phyloP scores from a whole-genome alignment of 2,329 filamentous ascomycete genomes.

The Alternaria incomplexa region DNA sequence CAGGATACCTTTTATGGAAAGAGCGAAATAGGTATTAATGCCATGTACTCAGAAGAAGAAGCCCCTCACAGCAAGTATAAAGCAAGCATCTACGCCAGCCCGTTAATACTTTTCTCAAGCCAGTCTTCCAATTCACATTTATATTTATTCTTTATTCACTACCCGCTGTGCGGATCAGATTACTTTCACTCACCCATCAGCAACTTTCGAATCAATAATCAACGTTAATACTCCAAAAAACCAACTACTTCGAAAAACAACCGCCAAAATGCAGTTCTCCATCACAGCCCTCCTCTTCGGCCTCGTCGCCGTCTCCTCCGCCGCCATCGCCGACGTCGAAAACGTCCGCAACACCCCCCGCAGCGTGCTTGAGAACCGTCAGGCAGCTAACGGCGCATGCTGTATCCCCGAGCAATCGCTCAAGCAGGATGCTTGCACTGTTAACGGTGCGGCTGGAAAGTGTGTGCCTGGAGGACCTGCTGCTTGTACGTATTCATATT shows the following conservation, averaged over 20 bases:
- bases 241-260: background rate
- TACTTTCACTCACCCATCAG: constrained; percentile 15
- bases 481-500: constrained; percentile 20
- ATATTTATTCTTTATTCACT: constrained; percentile 14
- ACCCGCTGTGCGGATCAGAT: constrained; percentile 19
- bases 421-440: constrained; percentile 20
- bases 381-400: constrained; percentile 22
- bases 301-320: constrained; percentile 23
- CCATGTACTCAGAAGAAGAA: background rate
- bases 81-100: background rate
- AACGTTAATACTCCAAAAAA: background rate
- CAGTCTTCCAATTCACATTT: constrained; percentile 19
- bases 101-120: too few species aligned
- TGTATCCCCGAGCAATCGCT: constrained; percentile 20
- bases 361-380: constrained; percentile 13
- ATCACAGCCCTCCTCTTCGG: constrained; percentile 23
- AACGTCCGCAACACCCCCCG: constrained; percentile 17
- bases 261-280: constrained; percentile 15
- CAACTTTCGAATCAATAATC: background rate
- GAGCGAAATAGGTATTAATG: constrained; percentile 1
- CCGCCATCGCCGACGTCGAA: constrained; percentile 22
- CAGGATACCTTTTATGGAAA: background rate
- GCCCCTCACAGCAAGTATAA: constrained; percentile 1
- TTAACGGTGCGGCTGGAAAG: constrained; percentile 21
- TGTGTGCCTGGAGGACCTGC: constrained; percentile 25